phyloP scores from a whole-genome alignment of 345 rosid genomes.

The Hevea brasiliensis region DNA sequence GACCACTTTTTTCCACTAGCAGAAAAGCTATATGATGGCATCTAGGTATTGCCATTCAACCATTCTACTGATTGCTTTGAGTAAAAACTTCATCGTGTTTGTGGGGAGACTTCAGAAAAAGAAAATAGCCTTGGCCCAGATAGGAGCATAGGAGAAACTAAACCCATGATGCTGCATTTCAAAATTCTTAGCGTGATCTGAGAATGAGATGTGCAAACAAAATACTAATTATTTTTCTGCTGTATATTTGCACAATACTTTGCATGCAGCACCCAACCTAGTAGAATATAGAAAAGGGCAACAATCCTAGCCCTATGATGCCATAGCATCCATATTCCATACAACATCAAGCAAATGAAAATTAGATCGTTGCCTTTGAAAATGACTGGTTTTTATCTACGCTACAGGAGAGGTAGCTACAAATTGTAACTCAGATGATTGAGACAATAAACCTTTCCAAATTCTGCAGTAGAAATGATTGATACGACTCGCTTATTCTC shows the following conservation, averaged over 20 bases:
- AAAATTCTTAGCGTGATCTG: background rate
- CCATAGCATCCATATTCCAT: too few species aligned
- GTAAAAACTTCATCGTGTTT: too few species aligned
- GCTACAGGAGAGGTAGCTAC: background rate
- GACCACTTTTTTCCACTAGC: too few species aligned
- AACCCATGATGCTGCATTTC: background rate
- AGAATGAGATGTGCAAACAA: background rate
- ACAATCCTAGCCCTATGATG: background rate
- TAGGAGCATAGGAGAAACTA: too few species aligned
- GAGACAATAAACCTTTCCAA: slow-evolving; percentile 67
- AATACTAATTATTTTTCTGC: too few species aligned
- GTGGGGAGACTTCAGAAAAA: too few species aligned
- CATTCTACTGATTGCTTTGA: too few species aligned
- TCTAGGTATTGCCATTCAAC: background rate
- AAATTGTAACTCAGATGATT: background rate
- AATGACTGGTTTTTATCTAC: background rate
- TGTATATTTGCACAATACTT: too few species aligned
- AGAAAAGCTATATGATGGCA: too few species aligned
- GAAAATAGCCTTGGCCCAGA: too few species aligned
- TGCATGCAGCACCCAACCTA: background rate
- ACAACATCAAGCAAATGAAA: background rate
- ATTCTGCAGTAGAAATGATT: slow-evolving; percentile 66
- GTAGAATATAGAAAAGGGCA: background rate
- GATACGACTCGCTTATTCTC: slow-evolving; percentile 80
- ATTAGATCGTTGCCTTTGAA: background rate